phyloP scores from a whole-genome alignment of 768 basidiomycete species.

The Boletus speciosus region DNA sequence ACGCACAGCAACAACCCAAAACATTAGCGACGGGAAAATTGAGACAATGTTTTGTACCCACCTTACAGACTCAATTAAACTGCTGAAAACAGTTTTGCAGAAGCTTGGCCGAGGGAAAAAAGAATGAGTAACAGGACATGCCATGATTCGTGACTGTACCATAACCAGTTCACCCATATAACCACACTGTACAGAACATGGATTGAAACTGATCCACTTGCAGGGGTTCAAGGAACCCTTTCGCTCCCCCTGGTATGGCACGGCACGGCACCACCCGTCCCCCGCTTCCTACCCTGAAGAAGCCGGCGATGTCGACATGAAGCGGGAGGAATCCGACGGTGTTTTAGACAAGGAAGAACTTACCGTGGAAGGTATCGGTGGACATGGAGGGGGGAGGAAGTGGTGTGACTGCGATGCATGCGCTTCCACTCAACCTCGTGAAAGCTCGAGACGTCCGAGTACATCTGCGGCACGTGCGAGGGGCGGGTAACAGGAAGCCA shows the following conservation, averaged over 20 bases:
- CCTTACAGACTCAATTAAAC: too few species aligned
- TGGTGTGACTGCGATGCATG: slow-evolving; percentile 32
- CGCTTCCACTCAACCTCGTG: slow-evolving; percentile 32
- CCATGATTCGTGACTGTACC: too few species aligned
- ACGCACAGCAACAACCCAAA: not conserved
- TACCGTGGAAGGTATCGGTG: slow-evolving; percentile 20
- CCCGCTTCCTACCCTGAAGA: slow-evolving; percentile 20
- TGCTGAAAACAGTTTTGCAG: too few species aligned
- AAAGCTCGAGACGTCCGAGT: slow-evolving; percentile 34
- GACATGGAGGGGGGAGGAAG: slow-evolving; percentile 24
- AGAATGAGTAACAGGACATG: too few species aligned
- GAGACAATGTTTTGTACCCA: too few species aligned
- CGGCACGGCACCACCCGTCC: slow-evolving; percentile 10
- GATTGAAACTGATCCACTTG: too few species aligned
- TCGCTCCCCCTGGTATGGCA: slow-evolving; percentile 1
- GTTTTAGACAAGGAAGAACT: slow-evolving; percentile 32
- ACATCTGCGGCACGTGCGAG: slow-evolving; percentile 33
- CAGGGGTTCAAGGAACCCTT: too few species aligned
- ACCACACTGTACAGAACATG: too few species aligned
- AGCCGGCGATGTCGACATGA: slow-evolving; percentile 21
- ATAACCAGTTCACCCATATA: too few species aligned
- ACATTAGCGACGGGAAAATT: too few species aligned
- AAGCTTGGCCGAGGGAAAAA: too few species aligned
- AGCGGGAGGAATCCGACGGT: slow-evolving; percentile 31
- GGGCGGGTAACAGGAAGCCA: slow-evolving; percentile 1